Conservation (phyloP, 2,329 filamentous ascomycete species). For the Diaporthe humulicola region DNA sequence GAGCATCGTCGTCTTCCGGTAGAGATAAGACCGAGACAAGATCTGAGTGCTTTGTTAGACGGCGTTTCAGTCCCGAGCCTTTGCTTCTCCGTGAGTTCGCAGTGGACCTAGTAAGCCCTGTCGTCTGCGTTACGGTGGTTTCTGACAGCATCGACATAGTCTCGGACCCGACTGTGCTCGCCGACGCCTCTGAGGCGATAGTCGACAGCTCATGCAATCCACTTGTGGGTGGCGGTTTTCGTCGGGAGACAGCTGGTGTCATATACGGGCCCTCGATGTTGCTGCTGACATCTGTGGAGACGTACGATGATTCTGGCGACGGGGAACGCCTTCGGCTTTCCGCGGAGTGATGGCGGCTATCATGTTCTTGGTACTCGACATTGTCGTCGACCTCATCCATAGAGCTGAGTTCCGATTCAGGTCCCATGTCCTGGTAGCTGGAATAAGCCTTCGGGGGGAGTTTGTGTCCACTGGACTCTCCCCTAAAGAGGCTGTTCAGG, state of each 20-base stretch:
- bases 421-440: constrained; percentile 57
- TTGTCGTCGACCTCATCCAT: constrained; percentile 43
- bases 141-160: constrained; percentile 63
- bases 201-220: constrained; percentile 70
- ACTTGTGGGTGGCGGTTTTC: constrained; percentile 62
- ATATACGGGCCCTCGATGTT: constrained; percentile 44
- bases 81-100: constrained; percentile 60
- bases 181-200: constrained; percentile 66
- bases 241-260: constrained; percentile 43
- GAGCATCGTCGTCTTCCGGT: constrained; percentile 68
- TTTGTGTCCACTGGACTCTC: constrained; percentile 66
- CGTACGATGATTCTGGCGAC: constrained; percentile 48
- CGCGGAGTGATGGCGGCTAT: constrained; percentile 49
- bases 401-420: constrained; percentile 45
- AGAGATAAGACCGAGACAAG: constrained; percentile 92
- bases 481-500: constrained; percentile 72
- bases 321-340: constrained; percentile 49
- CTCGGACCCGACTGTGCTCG: constrained; percentile 62
- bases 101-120: constrained; percentile 61
- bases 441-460: constrained; percentile 62
- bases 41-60: constrained; percentile 92
- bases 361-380: constrained; percentile 39
- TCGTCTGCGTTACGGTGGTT: constrained; percentile 67
- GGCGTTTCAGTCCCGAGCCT: constrained; percentile 73
- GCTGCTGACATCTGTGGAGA: constrained; percentile 41